These are phyloP conservation scores for Elsinoe perseae DNA, from an alignment of 2,329 filamentous ascomycete genomes.

Conservation along the genomic window DNA sequence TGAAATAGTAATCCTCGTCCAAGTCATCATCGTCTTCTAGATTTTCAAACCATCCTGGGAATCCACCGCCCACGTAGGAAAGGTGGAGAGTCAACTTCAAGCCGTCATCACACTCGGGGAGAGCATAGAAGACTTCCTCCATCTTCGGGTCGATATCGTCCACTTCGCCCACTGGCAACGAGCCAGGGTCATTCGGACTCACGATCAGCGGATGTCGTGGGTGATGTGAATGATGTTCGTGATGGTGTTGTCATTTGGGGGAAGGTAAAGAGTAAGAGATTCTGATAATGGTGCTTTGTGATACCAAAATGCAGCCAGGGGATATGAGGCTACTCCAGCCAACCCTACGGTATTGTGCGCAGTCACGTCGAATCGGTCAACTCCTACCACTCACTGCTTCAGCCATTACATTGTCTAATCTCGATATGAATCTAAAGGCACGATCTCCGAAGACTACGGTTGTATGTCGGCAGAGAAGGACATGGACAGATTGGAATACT, in stretches of 20 bases:
- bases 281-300: background rate
- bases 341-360: background rate
- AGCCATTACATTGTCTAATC: too few relatives aligned
- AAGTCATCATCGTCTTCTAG: background rate
- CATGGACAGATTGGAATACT: too few relatives aligned
- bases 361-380: too few relatives aligned
- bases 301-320: background rate
- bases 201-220: conserved; percentile 6
- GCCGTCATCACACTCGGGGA: background rate
- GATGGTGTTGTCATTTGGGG: too few relatives aligned
- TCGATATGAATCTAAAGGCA: too few relatives aligned
- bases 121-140: conserved; percentile 11
- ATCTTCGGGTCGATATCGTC: conserved; percentile 13
- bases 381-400: too few relatives aligned
- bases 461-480: too few relatives aligned
- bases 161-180: conserved; percentile 7
- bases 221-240: background rate
- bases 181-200: background rate
- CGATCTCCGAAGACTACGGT: too few relatives aligned
- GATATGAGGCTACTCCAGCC: background rate
- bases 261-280: background rate
- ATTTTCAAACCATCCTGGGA: conserved; percentile 5
- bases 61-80: background rate
- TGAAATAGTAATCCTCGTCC: conserved; percentile 1
- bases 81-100: background rate